A percentile compares a stretch with the other conserved stretches of the same genome.
phyloP scores from a whole-genome alignment of 73 alveolate genomes.

The Paramecium sexaurelia region DNA sequence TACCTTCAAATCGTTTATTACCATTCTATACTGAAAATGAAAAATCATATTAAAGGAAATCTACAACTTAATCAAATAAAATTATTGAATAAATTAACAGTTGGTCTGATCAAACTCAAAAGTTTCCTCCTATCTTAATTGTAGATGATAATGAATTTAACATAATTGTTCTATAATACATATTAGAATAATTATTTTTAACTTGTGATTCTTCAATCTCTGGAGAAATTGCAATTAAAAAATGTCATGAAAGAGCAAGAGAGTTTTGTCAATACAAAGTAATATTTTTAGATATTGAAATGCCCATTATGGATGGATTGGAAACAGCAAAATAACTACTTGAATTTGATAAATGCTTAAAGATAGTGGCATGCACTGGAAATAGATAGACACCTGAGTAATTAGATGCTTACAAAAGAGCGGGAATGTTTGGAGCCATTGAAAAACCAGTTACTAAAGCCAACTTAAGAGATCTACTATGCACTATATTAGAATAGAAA shows the following conservation, averaged over 20 bases:
- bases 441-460: neutral
- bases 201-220: constrained; percentile 5
- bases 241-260: neutral
- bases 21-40: neutral
- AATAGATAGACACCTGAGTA: neutral
- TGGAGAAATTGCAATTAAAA: neutral
- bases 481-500: neutral
- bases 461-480: neutral
- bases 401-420: neutral
- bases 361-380: too few relatives aligned
- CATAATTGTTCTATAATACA: neutral
- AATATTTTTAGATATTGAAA: neutral
- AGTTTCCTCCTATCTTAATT: neutral
- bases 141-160: constrained; percentile 23
- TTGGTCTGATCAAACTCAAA: neutral
- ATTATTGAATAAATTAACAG: neutral
- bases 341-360: neutral
- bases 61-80: neutral
- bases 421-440: neutral
- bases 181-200: neutral
- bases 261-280: neutral
- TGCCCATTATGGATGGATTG: neutral
- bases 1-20: neutral
- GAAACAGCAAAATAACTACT: neutral
- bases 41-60: neutral